Base-by-base conservation (phyloP, 768 basidiomycete genomes). In the Lepiota venenata region DNA sequence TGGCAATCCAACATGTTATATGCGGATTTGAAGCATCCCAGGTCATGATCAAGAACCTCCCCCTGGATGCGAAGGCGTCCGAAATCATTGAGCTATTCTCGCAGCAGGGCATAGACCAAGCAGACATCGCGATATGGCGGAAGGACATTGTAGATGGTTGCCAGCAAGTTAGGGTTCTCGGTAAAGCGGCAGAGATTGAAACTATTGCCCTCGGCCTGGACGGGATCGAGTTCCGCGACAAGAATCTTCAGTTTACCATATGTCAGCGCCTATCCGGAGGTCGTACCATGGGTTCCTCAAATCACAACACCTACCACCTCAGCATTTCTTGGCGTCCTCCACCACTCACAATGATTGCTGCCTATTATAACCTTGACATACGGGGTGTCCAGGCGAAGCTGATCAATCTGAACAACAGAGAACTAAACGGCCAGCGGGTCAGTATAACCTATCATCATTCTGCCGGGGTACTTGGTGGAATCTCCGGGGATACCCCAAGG, bases 301-400 rank as follows among this genome's bases (percentile, higher is more conserved):
- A 58, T 4, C 66, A 66, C 2, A 68, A 70, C 25, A 42, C 64
- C 3, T 69, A 80, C 11, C 68, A 72, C 36, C 60, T 85, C 47
- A 74, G 72, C 0, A 71, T 85, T 41, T 75, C 73, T 10, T 87
- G 84, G 81, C 70, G 65, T 5, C 65, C 67, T 0, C 82, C 83
- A 1, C 78, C 76, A n/a, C 61, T 61, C 4, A 64, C 73, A 1
- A 74, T 77, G 55, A 57, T 79, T n/a, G 82, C 71, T 1, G 72
- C 69, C 3, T 86, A 78, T 56, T 4, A 47, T 4, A 64, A 66
- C 4, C 58, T 69, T 50, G 61, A 60, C 0, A 14, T 9, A 27
- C 20, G 11, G 32, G 59, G 64, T 25, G 75, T 79, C 0, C 49
- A 60, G 21, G 58, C 54, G 21, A 77, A 74, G 58, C 71, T 70